Percentiles rank a stretch among this genome's conserved stretches.
Conservation (phyloP, 2,329 filamentous ascomycete genomes). For the Cladosporium sp. region DNA sequence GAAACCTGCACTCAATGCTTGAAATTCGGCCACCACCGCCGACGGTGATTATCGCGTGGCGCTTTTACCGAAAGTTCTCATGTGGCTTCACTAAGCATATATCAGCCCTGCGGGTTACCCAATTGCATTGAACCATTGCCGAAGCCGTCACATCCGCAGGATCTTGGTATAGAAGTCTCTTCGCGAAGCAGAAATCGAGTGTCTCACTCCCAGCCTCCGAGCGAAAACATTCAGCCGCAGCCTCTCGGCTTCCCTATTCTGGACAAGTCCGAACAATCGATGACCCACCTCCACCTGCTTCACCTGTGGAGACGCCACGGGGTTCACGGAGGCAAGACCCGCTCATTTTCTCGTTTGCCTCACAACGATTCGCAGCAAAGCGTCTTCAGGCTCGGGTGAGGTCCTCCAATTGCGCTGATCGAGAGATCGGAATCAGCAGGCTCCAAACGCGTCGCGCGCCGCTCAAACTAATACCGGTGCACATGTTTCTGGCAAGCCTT, state of each 20-base stretch:
- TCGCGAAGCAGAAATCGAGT: background rate
- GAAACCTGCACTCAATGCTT: background rate
- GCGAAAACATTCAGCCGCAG: background rate
- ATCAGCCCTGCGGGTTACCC: background rate
- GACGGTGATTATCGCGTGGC: background rate
- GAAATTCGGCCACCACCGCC: background rate
- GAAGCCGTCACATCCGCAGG: background rate
- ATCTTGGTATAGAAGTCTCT: background rate
- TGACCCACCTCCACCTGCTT: conserved; percentile 14
- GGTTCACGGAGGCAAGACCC: background rate
- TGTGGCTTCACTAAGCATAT: background rate
- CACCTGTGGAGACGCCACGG: conserved; percentile 12
- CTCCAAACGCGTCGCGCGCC: background rate
- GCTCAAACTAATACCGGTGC: no score
- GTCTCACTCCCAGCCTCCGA: background rate
- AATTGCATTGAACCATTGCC: background rate
- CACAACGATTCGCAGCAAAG: background rate
- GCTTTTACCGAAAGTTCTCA: background rate
- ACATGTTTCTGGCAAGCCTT: background rate
- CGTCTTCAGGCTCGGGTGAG: background rate
- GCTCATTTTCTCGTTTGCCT: background rate
- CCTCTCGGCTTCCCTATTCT: conserved; percentile 1
- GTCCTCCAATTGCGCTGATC: background rate
- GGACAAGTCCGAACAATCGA: background rate
- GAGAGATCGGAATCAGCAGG: background rate